Evolutionary conservation across 1,284 basidiomycete genomes (phyloP), one percentile per base, ranked within the genome.

Genomic region (Papiliotrema flavescens): DNA sequence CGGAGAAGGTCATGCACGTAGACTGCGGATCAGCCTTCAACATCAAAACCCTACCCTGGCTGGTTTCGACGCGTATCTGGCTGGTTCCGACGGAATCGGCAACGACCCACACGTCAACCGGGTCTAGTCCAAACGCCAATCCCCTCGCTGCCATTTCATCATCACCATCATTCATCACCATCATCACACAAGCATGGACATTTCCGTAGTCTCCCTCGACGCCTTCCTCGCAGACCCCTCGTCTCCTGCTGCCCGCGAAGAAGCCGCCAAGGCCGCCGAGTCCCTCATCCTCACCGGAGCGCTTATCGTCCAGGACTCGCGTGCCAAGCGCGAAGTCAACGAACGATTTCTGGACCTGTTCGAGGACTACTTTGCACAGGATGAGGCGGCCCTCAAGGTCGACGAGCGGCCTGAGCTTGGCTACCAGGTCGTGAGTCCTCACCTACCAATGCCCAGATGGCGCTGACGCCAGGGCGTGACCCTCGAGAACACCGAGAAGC

Each of bases 401-500:
- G 92, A 95, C 60, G 86, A 90, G 70, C 82, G 85, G 15, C 89
- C 90, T 0, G 88, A 94, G 63, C 76, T 89, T 11, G 76, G 79
- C 4, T 80, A 78, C 57, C 80, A 80, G 58, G 76, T 78, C 42
- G 70, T 74, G 52, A 48, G 67, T 61, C 26, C n/a, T n/a, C n/a
- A n/a, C n/a, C n/a, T n/a, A n/a, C n/a, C n/a, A n/a, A n/a, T n/a
- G n/a, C n/a, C n/a, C n/a, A n/a, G n/a, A n/a, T n/a, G 15, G 14
- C 11, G 28, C 41, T 42, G 40, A 44, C 17, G n/a, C 15, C 49
- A 90, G 58, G 90, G 90, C 1, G 89, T 90, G 11, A 92, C 90
- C 0, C 83, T 94, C 20, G 91, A 94, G 77, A 90, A 92, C 72
- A 95, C 90, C 0, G 91, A 95, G 77, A 91, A 90, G 69, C 89